Conservation (phyloP, 2,329 filamentous ascomycete genomes). For the Harringtonia lauricola region DNA sequence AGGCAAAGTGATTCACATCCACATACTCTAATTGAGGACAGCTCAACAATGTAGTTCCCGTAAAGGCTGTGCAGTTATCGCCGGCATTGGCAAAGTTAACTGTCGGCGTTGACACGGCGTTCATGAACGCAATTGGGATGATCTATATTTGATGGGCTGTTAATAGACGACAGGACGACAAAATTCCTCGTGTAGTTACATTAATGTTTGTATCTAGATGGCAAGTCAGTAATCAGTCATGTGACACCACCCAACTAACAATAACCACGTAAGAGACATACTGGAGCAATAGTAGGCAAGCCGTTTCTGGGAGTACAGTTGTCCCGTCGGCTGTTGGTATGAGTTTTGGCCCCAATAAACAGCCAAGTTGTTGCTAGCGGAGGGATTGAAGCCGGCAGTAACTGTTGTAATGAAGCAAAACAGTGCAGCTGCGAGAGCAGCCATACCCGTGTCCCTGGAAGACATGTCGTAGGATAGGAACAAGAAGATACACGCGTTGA, state of each 20-base stretch:
- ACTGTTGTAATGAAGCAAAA: constrained; percentile 9
- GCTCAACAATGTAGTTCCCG: constrained; percentile 43
- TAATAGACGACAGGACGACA: too few relatives aligned
- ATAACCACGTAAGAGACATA: constrained; percentile 20
- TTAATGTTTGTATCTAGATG: too few relatives aligned
- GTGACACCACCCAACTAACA: too few relatives aligned
- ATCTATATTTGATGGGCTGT: constrained; percentile 27
- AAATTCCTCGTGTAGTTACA: too few relatives aligned
- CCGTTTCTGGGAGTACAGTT: constrained; percentile 38
- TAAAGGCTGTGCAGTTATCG: constrained; percentile 48
- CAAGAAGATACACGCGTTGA: too few relatives aligned
- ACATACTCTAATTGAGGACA: constrained; percentile 56
- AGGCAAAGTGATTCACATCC: too few relatives aligned
- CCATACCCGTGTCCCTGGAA: neutral
- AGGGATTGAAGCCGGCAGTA: constrained; percentile 32
- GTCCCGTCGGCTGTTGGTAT: constrained; percentile 29
- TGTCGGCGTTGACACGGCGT: constrained; percentile 40
- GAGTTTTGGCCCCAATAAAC: constrained; percentile 67
- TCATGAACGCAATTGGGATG: constrained; percentile 54
- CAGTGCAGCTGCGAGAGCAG: constrained; percentile 8
- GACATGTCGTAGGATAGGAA: neutral
- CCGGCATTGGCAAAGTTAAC: constrained; percentile 56
- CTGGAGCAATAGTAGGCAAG: constrained; percentile 48
- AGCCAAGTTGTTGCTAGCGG: constrained; percentile 42
- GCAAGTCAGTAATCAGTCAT: too few relatives aligned